phyloP scores from a whole-genome alignment of 129 eudicot species.

The Saposhnikovia divaricata region DNA sequence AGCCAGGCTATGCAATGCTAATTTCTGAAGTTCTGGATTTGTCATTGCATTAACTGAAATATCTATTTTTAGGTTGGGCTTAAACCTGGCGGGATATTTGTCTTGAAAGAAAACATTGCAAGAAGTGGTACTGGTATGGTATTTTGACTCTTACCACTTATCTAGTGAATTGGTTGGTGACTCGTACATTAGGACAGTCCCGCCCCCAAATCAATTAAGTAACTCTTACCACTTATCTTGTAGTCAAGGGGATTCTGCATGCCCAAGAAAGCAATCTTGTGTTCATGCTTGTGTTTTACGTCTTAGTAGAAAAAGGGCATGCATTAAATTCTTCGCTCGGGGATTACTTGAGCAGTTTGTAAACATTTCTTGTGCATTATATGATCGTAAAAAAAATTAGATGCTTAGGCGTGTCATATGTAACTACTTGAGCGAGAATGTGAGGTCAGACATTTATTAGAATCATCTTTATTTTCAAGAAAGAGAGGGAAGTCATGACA shows the following conservation, averaged over 20 bases:
- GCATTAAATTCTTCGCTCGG: too few relatives aligned
- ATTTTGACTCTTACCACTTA: slow-evolving; percentile 3
- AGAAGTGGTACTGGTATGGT: slow-evolving; percentile 67
- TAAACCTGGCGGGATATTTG: slow-evolving; percentile 81
- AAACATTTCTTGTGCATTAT: too few relatives aligned
- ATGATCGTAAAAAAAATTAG: too few relatives aligned
- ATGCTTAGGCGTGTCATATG: too few relatives aligned
- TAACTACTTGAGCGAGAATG: too few relatives aligned
- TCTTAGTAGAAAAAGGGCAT: too few relatives aligned
- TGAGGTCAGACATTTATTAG: too few relatives aligned
- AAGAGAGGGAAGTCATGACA: too few relatives aligned
- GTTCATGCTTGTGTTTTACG: too few relatives aligned
- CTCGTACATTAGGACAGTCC: not conserved
- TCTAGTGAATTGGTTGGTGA: not conserved
- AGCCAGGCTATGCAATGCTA: not conserved
- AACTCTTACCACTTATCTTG: not conserved
- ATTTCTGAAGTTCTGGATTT: not conserved
- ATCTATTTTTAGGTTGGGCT: slow-evolving; percentile 64
- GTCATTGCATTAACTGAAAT: slow-evolving; percentile 15
- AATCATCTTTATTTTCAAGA: too few relatives aligned
- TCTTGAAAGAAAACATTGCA: slow-evolving; percentile 86
- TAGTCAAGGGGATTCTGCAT: not conserved
- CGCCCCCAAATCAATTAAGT: not conserved
- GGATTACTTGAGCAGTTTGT: too few relatives aligned
- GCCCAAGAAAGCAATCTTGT: not conserved